Evolutionary conservation across 805 yeast species (phyloP).

Genomic region (Candida insectalens): DNA sequence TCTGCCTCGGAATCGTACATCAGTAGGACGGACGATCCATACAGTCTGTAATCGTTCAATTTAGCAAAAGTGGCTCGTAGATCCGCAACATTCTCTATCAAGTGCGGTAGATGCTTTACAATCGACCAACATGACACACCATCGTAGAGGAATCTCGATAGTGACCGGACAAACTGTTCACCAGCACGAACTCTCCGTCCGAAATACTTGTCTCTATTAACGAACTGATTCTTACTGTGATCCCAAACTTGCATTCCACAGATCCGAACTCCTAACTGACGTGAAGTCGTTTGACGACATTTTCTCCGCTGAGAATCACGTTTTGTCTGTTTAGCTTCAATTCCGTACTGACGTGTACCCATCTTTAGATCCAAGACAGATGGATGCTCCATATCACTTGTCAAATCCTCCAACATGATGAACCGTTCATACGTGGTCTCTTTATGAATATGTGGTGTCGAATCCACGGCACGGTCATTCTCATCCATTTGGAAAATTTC

Average conservation of each 20-base stretch:
- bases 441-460: constrained; percentile 9
- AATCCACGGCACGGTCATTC: constrained; percentile 2
- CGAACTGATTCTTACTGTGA: constrained; percentile 30
- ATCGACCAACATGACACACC: constrained; percentile 54
- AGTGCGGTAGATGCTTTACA: constrained; percentile 52
- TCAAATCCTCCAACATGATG: constrained; percentile 81
- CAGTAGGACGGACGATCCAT: constrained; percentile 81
- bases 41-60: constrained; percentile 72
- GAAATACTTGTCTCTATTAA: constrained; percentile 82
- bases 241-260: constrained; percentile 94
- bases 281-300: constrained; percentile 73
- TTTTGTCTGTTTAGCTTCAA: constrained; percentile 72
- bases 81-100: constrained; percentile 51
- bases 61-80: constrained; percentile 43
- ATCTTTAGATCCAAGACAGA: constrained; percentile 92
- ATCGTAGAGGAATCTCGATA: constrained; percentile 73
- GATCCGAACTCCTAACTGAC: constrained; percentile 77
- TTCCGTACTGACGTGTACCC: constrained; percentile 98
- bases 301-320: constrained; percentile 71
- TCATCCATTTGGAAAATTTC: constrained; percentile 8
- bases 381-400: constrained; percentile 72
- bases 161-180: constrained; percentile 61
- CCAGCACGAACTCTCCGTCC: constrained; percentile 75
- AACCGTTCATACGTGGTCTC: constrained; percentile 65
- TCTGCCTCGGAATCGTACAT: constrained; percentile 70